These are phyloP conservation scores for Croton setiger DNA, from an alignment of 441 rosid genomes.

Conservation along the genomic window DNA sequence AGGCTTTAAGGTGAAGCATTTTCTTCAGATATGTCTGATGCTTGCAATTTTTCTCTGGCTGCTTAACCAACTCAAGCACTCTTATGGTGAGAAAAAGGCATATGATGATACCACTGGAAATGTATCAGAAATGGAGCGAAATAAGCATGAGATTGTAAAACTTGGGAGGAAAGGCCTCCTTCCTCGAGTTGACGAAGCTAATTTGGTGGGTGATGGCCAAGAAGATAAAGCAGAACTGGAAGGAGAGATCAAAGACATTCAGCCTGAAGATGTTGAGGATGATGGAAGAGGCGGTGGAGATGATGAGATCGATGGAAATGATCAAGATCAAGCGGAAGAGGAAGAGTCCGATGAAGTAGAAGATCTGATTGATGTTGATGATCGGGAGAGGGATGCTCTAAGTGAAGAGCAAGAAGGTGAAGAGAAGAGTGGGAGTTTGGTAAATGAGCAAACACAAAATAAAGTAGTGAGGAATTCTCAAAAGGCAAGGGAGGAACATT, in stretches of 20 bases:
- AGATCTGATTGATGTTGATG: constrained; percentile 62
- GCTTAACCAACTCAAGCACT: constrained; percentile 46
- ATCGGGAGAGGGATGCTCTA: constrained; percentile 36
- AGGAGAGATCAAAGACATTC: constrained; percentile 26
- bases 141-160: constrained; percentile 23
- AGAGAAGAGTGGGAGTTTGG: constrained; percentile 22
- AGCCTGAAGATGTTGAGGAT: constrained; percentile 33
- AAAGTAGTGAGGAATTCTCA: constrained; percentile 10
- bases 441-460: constrained; percentile 18
- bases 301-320: constrained; percentile 42
- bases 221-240: constrained; percentile 18
- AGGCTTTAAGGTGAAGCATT: constrained; percentile 53
- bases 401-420: constrained; percentile 29
- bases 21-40: constrained; percentile 43
- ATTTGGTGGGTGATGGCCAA: constrained; percentile 7
- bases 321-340: constrained; percentile 41
- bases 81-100: constrained; percentile 24
- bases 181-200: constrained; percentile 17
- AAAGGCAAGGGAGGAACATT: constrained; percentile 23
- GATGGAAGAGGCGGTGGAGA: constrained; percentile 41
- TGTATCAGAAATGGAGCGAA: constrained; percentile 15
- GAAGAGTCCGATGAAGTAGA: constrained; percentile 52
- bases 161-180: constrained; percentile 52
- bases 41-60: constrained; percentile 52
- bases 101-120: constrained; percentile 15